phyloP scores from a whole-genome alignment of 768 basidiomycete genomes.

The Nidularia sp. region DNA sequence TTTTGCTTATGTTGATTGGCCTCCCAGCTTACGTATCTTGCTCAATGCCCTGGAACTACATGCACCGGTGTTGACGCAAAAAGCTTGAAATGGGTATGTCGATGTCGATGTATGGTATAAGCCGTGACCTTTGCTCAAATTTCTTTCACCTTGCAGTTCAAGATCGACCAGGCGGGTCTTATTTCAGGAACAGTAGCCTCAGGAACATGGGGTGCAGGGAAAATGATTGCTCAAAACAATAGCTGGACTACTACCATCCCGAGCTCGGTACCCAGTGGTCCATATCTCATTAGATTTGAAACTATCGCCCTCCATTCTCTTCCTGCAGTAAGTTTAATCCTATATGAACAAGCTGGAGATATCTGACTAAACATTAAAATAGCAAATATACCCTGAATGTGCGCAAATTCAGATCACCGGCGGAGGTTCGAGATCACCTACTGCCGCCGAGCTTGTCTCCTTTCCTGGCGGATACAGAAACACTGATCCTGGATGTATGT shows the following conservation, averaged over 20 bases:
- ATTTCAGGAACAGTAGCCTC: constrained; percentile 35
- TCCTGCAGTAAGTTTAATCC: constrained; percentile 38
- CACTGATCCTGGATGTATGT: constrained; percentile 38
- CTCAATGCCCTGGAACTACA: constrained; percentile 36
- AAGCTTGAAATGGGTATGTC: constrained; percentile 36
- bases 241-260: constrained; percentile 45
- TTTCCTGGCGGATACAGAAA: constrained; percentile 45
- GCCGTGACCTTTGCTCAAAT: background rate
- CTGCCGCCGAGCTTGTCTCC: constrained; percentile 37
- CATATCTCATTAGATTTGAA: constrained; percentile 46
- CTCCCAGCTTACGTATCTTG: constrained; percentile 37
- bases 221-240: constrained; percentile 40
- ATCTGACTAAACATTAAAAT: background rate
- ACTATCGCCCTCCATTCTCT: constrained; percentile 45
- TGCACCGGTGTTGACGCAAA: constrained; percentile 35
- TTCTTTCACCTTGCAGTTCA: constrained; percentile 24
- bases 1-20: background rate
- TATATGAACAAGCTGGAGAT: background rate
- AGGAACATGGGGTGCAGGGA: constrained; percentile 37
- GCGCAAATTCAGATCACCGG: constrained; percentile 39
- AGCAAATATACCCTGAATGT: constrained; percentile 71
- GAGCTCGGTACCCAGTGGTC: constrained; percentile 34
- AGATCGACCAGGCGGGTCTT: constrained; percentile 42
- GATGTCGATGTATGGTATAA: background rate
- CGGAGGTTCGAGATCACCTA: constrained; percentile 34